These are phyloP conservation scores for Boletus pseudopeckii DNA, from an alignment of 768 basidiomycete species.

Conservation along the genomic window DNA sequence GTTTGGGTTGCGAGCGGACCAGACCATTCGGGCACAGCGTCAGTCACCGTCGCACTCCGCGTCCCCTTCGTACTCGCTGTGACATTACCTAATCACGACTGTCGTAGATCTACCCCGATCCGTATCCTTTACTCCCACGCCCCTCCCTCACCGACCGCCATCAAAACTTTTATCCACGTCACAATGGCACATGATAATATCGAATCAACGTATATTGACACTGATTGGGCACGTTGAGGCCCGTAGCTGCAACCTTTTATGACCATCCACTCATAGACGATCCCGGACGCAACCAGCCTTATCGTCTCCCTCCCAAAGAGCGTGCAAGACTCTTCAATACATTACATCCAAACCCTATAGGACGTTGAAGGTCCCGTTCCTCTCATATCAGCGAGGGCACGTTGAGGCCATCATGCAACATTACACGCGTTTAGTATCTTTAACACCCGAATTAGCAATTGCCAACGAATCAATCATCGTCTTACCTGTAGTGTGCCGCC, in stretches of 20 bases:
- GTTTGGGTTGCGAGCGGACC: constrained; percentile 35
- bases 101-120: constrained; percentile 15
- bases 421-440: constrained; percentile 30
- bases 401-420: constrained; percentile 65
- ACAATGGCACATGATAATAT: not conserved
- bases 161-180: no score
- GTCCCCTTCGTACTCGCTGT: constrained; percentile 5
- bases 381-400: constrained; percentile 61
- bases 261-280: constrained; percentile 8
- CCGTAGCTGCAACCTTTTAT: constrained; percentile 17
- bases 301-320: constrained; percentile 37
- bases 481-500: constrained; percentile 63
- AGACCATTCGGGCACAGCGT: constrained; percentile 29
- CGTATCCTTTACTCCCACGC: constrained; percentile 1
- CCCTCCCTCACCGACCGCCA: no score
- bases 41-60: constrained; percentile 25
- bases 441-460: not conserved
- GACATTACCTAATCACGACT: constrained; percentile 19
- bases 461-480: not conserved
- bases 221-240: constrained; percentile 37
- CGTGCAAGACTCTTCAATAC: constrained; percentile 48
- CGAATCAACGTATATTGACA: not conserved
- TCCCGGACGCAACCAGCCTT: constrained; percentile 16
- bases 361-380: constrained; percentile 68
- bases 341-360: constrained; percentile 43